Evolutionary conservation across 108 stramenopile species (phyloP).

Genomic region (Skeletonema costatum): DNA sequence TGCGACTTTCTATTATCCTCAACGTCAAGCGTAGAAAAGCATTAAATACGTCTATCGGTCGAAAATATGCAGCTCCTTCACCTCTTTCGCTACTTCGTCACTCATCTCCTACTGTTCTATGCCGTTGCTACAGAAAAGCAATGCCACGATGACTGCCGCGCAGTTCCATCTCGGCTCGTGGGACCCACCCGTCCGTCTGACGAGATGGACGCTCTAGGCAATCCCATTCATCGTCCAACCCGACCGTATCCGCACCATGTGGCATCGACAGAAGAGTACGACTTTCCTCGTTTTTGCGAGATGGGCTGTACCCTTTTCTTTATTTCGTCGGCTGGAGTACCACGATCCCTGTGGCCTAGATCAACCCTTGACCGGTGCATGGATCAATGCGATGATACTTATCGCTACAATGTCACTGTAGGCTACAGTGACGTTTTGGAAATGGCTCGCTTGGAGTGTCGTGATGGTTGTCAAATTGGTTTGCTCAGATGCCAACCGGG

Average conservation of each 20-base stretch:
- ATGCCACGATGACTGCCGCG: neutral
- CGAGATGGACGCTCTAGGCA: neutral
- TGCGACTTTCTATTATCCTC: neutral
- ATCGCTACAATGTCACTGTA: conserved; percentile 53
- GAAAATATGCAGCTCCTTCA: neutral
- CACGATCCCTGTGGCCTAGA: too few relatives aligned
- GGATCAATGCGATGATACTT: conserved; percentile 51
- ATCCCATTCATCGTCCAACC: neutral
- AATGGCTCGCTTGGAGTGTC: conserved; percentile 64
- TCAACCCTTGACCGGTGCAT: too few relatives aligned
- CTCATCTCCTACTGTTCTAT: neutral
- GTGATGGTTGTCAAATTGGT: conserved; percentile 75
- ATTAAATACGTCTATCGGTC: too few relatives aligned
- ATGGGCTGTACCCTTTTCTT: neutral
- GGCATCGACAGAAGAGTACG: neutral
- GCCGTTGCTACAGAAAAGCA: neutral
- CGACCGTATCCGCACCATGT: neutral
- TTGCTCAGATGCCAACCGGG: conserved; percentile 65
- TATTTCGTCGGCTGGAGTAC: neutral
- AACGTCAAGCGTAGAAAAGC: too few relatives aligned
- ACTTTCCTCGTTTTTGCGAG: neutral
- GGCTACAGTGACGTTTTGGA: conserved; percentile 62
- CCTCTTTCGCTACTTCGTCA: neutral
- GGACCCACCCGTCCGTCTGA: neutral
- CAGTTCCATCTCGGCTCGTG: neutral